phyloP scores from a whole-genome alignment of 1,284 basidiomycete species.

The Ustilago trichophora region DNA sequence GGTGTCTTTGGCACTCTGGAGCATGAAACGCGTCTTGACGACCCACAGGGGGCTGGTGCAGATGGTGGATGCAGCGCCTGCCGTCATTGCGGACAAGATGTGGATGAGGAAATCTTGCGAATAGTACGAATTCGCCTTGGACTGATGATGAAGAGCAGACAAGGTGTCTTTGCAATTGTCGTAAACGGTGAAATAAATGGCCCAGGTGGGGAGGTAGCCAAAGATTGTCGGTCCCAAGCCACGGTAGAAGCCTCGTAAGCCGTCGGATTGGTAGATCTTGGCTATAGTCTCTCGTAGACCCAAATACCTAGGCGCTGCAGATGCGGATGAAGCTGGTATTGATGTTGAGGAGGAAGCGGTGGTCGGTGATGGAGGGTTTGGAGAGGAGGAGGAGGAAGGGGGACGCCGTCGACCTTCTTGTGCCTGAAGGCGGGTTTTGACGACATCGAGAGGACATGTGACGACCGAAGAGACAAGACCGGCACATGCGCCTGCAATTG shows the following conservation, averaged over 20 bases:
- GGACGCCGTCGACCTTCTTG: constrained; percentile 69
- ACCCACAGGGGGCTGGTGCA: constrained; percentile 65
- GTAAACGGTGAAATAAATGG: constrained; percentile 65
- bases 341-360: no score
- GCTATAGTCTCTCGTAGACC: constrained; percentile 28
- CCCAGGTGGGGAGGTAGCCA: constrained; percentile 65
- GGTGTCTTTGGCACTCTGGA: constrained; percentile 33
- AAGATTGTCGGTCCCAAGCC: constrained; percentile 64
- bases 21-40: constrained; percentile 64
- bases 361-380: no score
- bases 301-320: constrained; percentile 17
- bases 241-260: constrained; percentile 63
- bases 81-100: constrained; percentile 62
- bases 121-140: background rate
- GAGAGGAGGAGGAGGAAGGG: no score
- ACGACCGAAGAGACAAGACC: constrained; percentile 91
- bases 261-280: constrained; percentile 59
- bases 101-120: constrained; percentile 56
- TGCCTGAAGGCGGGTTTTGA: constrained; percentile 96
- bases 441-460: constrained; percentile 95
- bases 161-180: constrained; percentile 52
- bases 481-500: constrained; percentile 66
- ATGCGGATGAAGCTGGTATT: no score
- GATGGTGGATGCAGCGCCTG: constrained; percentile 59
- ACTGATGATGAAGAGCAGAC: background rate